Evolutionary conservation across 305 asterid species (phyloP), one percentile per base, ranked within the genome.

Genomic region (Fraxinus latifolia): DNA sequence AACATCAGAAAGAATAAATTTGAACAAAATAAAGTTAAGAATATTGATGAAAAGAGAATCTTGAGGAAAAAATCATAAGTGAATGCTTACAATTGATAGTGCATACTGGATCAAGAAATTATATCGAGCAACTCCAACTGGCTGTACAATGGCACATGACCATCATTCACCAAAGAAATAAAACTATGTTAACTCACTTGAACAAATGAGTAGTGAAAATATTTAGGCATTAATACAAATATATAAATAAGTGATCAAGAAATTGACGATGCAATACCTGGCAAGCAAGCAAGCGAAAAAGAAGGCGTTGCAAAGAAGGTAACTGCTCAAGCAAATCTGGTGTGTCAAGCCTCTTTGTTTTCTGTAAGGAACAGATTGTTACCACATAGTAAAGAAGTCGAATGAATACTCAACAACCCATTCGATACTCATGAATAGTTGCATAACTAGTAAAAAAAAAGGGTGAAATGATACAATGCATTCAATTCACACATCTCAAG

Each of bases 281-380:
- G 62, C 97, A 95, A 83, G 78, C 85, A 53, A 95, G 91, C 42
- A 95, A 95, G 80, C 97, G 98, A 39, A 85, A 89, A 82, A 95
- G 97, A 84, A 93, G 94, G 53, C 87, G 87, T 81, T 95, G 97
- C 90, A 95, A 53, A 78, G 90, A 83, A 74, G 96, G 93, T 85
- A 95, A 84, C 2, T 87, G 97, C 81, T 89, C 92, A 11, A 95
- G 90, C 90, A 95, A 84, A 62, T 87, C 86, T 65, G 92, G 83
- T 67, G 87, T 84, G 80, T 86, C 92, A 68, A 93, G 85, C 76
- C 83, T 90, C 87, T 88, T 92, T 15, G 89, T 93, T 88, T 90
- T 95, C 97, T 93, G 89, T 62, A 80, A 55, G 50, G 67, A 76
- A 80, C 53, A 82, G 25, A 31, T 32, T 2, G 74, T 78, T 76